These are phyloP conservation scores for Curvularia spicifera DNA, from an alignment of 2,329 filamentous ascomycete genomes.

Conservation along the genomic window DNA sequence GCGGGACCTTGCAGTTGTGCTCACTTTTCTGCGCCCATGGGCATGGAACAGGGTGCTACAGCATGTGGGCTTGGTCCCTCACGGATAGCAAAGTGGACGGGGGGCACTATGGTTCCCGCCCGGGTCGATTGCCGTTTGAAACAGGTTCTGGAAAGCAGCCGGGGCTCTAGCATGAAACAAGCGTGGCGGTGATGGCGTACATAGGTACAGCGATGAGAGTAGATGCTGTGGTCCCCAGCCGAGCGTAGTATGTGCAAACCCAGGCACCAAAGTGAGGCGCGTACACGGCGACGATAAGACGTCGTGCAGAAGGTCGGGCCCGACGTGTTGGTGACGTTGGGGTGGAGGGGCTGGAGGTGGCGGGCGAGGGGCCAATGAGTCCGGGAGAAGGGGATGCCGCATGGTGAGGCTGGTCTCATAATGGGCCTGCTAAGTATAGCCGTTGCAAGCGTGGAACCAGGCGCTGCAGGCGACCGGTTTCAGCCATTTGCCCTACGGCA, in stretches of 20 bases:
- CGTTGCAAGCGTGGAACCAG: constrained; percentile 46
- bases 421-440: constrained; percentile 44
- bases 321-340: constrained; percentile 13
- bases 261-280: constrained; percentile 2
- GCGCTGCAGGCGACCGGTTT: constrained; percentile 43
- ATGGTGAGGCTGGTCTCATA: constrained; percentile 26
- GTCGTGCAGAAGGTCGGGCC: background rate
- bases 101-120: background rate
- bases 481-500: constrained; percentile 38
- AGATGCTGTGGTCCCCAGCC: background rate
- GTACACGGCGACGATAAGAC: constrained; percentile 8
- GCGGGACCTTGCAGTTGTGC: constrained; percentile 21
- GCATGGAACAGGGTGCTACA: constrained; percentile 14
- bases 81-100: background rate
- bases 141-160: constrained; percentile 33
- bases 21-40: constrained; percentile 4
- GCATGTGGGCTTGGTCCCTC: constrained; percentile 9
- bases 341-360: constrained; percentile 10
- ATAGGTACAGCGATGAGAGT: too few relatives aligned
- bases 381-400: constrained; percentile 35
- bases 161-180: constrained; percentile 23
- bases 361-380: constrained; percentile 33
- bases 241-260: too few relatives aligned
- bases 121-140: constrained; percentile 23
- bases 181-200: background rate